phyloP scores from a whole-genome alignment of 768 basidiomycete species.

The Trametes villosa region DNA sequence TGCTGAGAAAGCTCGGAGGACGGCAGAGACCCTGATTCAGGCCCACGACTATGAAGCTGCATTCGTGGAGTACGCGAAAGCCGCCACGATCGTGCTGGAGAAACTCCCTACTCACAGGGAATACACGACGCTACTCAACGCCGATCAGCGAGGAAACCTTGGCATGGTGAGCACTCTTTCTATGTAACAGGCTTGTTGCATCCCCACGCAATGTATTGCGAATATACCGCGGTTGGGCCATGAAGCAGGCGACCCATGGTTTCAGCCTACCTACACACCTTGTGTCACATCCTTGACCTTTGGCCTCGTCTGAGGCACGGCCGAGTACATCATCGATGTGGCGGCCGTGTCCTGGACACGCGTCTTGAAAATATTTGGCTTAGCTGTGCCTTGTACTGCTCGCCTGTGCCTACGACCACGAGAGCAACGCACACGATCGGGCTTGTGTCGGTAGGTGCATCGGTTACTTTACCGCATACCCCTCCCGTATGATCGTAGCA shows the following conservation, averaged over 20 bases:
- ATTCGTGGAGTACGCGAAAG: slow-evolving; percentile 72
- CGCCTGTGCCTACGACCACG: too few species aligned
- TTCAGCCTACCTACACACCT: neutral
- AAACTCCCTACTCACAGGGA: slow-evolving; percentile 75
- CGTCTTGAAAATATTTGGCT: too few species aligned
- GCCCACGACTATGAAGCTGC: slow-evolving; percentile 68
- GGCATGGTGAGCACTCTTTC: slow-evolving; percentile 55
- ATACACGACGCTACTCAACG: slow-evolving; percentile 57
- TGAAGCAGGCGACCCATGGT: neutral
- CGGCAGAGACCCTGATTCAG: slow-evolving; percentile 51
- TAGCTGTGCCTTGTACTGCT: too few species aligned
- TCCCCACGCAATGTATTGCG: neutral
- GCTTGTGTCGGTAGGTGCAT: too few species aligned
- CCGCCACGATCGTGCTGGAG: slow-evolving; percentile 80
- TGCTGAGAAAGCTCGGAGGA: slow-evolving; percentile 64
- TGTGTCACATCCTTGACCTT: neutral
- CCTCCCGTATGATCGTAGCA: too few species aligned
- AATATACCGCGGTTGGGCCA: neutral
- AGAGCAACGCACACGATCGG: too few species aligned
- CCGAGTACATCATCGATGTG: neutral
- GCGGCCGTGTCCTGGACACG: neutral
- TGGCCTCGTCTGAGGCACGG: neutral
- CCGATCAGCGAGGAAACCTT: slow-evolving; percentile 67
- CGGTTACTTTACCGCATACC: too few species aligned
- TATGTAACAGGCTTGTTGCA: neutral